Evolutionary conservation across 768 basidiomycete genomes (phyloP), one percentile per base, ranked within the genome.

Genomic region (Hypholoma sublateritium): DNA sequence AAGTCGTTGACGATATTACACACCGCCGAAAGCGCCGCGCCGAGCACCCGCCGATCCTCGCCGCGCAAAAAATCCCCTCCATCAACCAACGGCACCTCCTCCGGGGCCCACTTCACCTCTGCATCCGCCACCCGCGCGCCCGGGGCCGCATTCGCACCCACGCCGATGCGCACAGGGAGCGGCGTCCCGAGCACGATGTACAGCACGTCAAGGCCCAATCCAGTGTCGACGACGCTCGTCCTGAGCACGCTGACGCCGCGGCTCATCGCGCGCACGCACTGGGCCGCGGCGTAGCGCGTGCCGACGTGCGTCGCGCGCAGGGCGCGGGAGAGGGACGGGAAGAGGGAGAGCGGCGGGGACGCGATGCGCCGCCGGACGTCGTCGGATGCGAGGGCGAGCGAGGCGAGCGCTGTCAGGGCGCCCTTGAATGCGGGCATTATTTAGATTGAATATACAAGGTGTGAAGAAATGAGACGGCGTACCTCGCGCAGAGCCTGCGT

Each of bases 1-100:
- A 92, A 94, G 51, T 93, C 90, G 51, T 86, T 87, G 5, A 95
- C 83, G 42, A 95, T 79, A 68, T 97, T 96, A 70, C 92, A 93
- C 3, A 96, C 80, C 4, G 85, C 88, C 0, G 85, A 80, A 1
- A 91, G 70, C 0, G 91, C 88, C 0, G 88, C 90, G 51, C 79
- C 77, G n/a, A 85, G 77, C 19, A 95, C 92, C 13, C 89, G 75
- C 45, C 81, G 71, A 66, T 93, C 90, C 58, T 91, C 85, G 82
- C 70, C 60, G 44, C 41, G 16, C 17, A 48, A 9, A 48, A 34
- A 32, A 9, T 32, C 28, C 9, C 28, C 28, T 32, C 28, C 28
- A 1, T 32, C 28, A 32, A 5, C 28, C 28, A 32, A 32, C 28
- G 28, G 28, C 2, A 32, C 5, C 1, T 9, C 28, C 5, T 7